Base-by-base conservation (phyloP, 345 rosid species). In the Salix caprea region DNA sequence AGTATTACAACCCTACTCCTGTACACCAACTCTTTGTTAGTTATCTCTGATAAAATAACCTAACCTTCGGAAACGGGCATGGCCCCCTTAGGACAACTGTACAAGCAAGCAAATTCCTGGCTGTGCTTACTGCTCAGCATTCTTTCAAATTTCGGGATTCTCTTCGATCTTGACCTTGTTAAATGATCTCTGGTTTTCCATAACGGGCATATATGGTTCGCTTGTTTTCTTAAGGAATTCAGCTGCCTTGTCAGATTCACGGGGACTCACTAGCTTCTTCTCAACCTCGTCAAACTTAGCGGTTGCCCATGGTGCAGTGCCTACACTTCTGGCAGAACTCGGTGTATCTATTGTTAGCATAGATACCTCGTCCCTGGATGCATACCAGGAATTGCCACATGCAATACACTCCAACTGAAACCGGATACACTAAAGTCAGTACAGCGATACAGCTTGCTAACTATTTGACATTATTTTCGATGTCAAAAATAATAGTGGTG, bases 371-470 rank as follows among this genome's bases (percentile, higher is more conserved):
- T 96, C 97, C 82, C 95, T 86, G 36, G 99, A 90, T 34, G 97
- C 91, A 66, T 91, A 96, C 99, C 99, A 96, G 23, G 92, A 89
- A 84, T 90, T 69, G 18, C 99, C 99, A 77, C 98, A 96, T 6
- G 88, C 88, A 37, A 78, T 84, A 67, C 99, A 96, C 86, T 96
- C 98, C 86, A 96, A 81, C 98, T 92, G 89, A 79, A 81, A 84
- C 37, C 40, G 23, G 68, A 68, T 13, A 44, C 10, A n/a, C 26
- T 4, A 23, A 58, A 10, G 28, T 58, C 64, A 58, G 26, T n/a
- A 10, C 10, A 2, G 15, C 64, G 23, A 58, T 4, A 10, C 64
- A 10, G n/a, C 26, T 21, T 10, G 28, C 28, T 10, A 58, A 0
- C 1, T 58, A 58, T 23, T 23, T 58, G 64, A 58, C 23, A 58